Evolutionary conservation across 441 rosid species (phyloP).

Genomic region (Erysimum cheiri): DNA sequence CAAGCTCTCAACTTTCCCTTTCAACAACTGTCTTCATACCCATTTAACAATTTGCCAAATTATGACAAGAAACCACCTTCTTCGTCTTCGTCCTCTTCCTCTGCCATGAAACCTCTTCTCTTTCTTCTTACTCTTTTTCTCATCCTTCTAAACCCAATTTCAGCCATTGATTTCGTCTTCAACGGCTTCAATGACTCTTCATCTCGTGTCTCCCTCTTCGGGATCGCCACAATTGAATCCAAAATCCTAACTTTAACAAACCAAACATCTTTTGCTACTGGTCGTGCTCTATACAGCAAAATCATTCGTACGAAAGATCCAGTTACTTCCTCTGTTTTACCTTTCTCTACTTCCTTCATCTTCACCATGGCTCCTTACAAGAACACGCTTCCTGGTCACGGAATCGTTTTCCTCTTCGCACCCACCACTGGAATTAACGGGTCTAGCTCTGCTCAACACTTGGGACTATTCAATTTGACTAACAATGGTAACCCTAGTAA

Average conservation of each 20-base stretch:
- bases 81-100: conserved; percentile 22
- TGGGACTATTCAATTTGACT: conserved; percentile 63
- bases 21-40: conserved; percentile 23
- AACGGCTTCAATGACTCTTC: conserved; percentile 60
- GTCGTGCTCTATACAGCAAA: conserved; percentile 59
- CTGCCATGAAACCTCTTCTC: conserved; percentile 40
- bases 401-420: conserved; percentile 65
- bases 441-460: conserved; percentile 52
- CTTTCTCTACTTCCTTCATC: conserved; percentile 75
- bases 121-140: conserved; percentile 35
- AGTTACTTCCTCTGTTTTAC: conserved; percentile 50
- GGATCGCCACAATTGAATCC: conserved; percentile 57
- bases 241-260: conserved; percentile 62
- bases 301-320: conserved; percentile 53
- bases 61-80: conserved; percentile 2
- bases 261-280: conserved; percentile 46
- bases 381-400: conserved; percentile 63
- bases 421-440: conserved; percentile 55
- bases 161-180: conserved; percentile 63
- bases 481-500: conserved; percentile 50
- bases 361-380: conserved; percentile 69
- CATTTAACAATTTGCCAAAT: not conserved
- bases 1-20: conserved; percentile 11
- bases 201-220: conserved; percentile 49
- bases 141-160: conserved; percentile 31